Evolutionary conservation across 75 land plant species (phyloP).

Genomic region (Gnetum montanum): DNA sequence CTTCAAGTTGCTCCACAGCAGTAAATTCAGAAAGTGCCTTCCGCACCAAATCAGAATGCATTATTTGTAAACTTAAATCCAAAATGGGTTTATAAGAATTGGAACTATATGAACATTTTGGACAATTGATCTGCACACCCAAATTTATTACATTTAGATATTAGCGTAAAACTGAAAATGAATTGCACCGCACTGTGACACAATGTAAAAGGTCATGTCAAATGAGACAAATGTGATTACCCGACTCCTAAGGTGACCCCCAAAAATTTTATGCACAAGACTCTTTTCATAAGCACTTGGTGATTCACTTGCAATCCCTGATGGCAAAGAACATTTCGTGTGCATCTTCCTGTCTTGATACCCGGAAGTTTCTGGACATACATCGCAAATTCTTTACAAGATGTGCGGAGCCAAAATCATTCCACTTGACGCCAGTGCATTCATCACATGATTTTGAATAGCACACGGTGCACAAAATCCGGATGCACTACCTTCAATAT

Average conservation of each 20-base stretch:
- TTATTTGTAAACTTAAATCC: conserved; percentile 82
- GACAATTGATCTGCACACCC: conserved; percentile 71
- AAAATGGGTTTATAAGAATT: conserved; percentile 79
- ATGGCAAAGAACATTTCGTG: conserved; percentile 81
- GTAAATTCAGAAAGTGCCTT: conserved; percentile 80
- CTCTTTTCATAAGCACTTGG: conserved; percentile 71
- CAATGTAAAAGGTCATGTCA: neutral
- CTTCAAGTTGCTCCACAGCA: conserved; percentile 65
- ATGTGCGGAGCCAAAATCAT: conserved; percentile 56
- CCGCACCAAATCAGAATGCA: conserved; percentile 57
- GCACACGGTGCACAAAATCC: conserved; percentile 47
- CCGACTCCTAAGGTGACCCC: conserved; percentile 87
- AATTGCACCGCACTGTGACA: neutral
- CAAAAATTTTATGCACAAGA: conserved; percentile 85
- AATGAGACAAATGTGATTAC: conserved; percentile 17
- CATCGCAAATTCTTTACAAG: conserved; percentile 47
- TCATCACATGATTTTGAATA: conserved; percentile 32
- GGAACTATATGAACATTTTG: conserved; percentile 67
- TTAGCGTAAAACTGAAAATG: neutral
- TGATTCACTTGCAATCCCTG: conserved; percentile 55
- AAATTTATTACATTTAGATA: neutral
- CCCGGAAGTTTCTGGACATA: conserved; percentile 71
- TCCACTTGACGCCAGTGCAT: conserved; percentile 58
- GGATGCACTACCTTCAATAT: conserved; percentile 17
- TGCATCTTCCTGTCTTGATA: conserved; percentile 66